Conservation (phyloP, 257 asterid genomes). For the Handroanthus guayacan region DNA sequence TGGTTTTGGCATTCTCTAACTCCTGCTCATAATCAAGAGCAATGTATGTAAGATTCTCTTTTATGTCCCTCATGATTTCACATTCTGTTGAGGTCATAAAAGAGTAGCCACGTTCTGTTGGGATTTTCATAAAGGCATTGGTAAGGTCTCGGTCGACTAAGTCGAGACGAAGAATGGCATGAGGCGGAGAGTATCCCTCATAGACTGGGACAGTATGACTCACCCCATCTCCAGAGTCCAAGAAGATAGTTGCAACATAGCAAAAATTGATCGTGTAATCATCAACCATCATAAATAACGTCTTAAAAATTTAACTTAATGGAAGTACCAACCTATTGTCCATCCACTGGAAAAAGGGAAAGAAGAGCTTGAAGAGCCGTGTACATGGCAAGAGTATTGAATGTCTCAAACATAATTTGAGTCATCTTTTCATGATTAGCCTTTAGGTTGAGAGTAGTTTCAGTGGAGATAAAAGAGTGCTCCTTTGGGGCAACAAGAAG, state of each 20-base stretch:
- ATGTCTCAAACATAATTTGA: too few relatives aligned
- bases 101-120: conserved; percentile 19
- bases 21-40: conserved; percentile 37
- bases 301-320: too few relatives aligned
- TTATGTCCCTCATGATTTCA: conserved; percentile 25
- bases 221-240: not conserved
- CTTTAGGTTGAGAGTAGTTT: not conserved
- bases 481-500: not conserved
- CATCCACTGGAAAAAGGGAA: not conserved
- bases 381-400: too few relatives aligned
- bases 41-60: conserved; percentile 39
- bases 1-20: conserved; percentile 26
- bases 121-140: conserved; percentile 31
- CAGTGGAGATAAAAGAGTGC: not conserved
- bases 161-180: conserved; percentile 37
- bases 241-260: not conserved
- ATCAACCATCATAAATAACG: too few relatives aligned
- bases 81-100: not conserved
- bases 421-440: not conserved
- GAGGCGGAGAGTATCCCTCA: not conserved
- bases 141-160: conserved; percentile 36
- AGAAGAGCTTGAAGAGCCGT: too few relatives aligned
- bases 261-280: too few relatives aligned
- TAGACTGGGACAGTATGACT: not conserved
- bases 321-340: not conserved